Conservation (phyloP, 108 stramenopile genomes). For the Conticribra weissflogii region DNA sequence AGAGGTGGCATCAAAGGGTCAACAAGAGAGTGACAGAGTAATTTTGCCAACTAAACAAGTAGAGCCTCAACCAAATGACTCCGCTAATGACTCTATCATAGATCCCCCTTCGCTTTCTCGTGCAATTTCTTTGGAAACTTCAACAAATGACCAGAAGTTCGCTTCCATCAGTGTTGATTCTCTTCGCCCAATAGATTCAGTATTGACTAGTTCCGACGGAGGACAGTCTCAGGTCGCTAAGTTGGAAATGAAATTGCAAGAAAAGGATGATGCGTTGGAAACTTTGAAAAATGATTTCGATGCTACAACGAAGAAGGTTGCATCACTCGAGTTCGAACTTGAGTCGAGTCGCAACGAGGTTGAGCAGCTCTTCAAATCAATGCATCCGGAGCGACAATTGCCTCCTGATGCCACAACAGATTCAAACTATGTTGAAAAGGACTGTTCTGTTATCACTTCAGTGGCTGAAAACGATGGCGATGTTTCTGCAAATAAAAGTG, state of each 20-base stretch:
- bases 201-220: too few species aligned
- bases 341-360: conserved; percentile 15
- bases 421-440: conserved; percentile 6
- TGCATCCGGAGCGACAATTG: background rate
- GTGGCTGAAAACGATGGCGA: too few species aligned
- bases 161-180: too few species aligned
- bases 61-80: background rate
- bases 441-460: background rate
- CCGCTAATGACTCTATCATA: background rate
- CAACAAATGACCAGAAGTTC: background rate
- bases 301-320: background rate
- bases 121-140: background rate
- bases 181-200: too few species aligned
- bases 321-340: background rate
- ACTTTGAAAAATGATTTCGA: conserved; percentile 29
- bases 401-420: background rate
- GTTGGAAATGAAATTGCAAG: background rate
- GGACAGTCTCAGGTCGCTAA: background rate
- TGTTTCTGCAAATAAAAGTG: too few species aligned
- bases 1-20: background rate
- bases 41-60: background rate
- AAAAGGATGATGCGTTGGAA: conserved; percentile 10
- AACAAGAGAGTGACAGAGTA: background rate
- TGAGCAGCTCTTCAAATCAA: conserved; percentile 11
- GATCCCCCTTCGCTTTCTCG: conserved; percentile 2